Percentiles rank a stretch among this genome's conserved stretches.
Evolutionary conservation across 257 asterid genomes (phyloP).

Genomic region (Gynochthodes officinalis): DNA sequence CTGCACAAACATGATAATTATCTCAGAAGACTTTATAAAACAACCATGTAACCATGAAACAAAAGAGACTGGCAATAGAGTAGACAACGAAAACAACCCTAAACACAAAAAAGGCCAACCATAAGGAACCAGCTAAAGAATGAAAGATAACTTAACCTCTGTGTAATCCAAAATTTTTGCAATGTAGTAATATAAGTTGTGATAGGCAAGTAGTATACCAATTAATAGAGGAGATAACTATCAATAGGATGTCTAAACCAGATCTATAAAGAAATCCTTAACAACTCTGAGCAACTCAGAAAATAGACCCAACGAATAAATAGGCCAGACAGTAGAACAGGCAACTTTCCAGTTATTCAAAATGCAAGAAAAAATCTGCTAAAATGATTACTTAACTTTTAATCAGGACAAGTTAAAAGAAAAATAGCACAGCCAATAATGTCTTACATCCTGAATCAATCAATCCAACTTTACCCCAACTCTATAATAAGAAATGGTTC

Average conservation of each 20-base stretch:
- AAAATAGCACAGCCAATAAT: not conserved
- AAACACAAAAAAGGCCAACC: not conserved
- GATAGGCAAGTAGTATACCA: not conserved
- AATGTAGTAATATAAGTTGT: not conserved
- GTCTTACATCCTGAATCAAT: not conserved
- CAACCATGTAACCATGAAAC: not conserved
- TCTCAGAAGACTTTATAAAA: not conserved
- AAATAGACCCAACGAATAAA: not conserved
- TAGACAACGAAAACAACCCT: not conserved
- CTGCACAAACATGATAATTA: constrained; percentile 44
- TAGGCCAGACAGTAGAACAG: not conserved
- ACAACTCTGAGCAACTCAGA: not conserved
- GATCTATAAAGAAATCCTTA: not conserved
- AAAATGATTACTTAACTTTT: not conserved
- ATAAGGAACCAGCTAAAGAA: not conserved
- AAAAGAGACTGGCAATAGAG: too few relatives aligned
- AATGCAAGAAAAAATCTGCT: not conserved
- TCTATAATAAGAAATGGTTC: not conserved
- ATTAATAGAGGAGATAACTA: not conserved
- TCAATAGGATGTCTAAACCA: not conserved
- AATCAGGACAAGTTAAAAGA: not conserved
- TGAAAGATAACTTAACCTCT: not conserved
- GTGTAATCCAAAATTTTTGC: not conserved
- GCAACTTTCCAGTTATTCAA: not conserved
- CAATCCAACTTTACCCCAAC: not conserved